phyloP scores from a whole-genome alignment of 495 filamentous ascomycete genomes.

The Penicillium ucsense region DNA sequence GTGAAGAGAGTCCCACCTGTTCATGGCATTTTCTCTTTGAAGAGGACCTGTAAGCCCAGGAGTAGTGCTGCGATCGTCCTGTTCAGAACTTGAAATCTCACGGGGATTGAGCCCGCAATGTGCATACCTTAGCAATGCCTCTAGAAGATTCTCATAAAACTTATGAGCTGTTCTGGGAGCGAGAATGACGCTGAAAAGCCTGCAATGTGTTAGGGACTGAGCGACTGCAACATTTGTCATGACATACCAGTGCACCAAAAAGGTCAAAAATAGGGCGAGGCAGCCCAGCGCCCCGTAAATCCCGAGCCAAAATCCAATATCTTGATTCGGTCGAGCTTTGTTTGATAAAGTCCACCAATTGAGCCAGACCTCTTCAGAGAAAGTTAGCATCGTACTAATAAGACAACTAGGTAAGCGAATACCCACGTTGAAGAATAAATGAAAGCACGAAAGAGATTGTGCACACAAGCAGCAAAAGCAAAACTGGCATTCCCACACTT shows the following conservation, averaged over 20 bases:
- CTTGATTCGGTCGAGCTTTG: conserved; percentile 15
- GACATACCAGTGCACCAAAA: conserved; percentile 8
- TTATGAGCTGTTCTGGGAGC: conserved; percentile 9
- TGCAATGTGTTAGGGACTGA: not conserved
- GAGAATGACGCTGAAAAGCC: conserved; percentile 13
- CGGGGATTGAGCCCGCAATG: too few species aligned
- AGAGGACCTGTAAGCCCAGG: not conserved
- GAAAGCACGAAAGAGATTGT: conserved; percentile 19
- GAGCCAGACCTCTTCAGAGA: conserved; percentile 20
- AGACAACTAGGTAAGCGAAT: not conserved
- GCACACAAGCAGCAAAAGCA: conserved; percentile 10
- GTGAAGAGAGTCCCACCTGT: conserved; percentile 3
- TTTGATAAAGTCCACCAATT: conserved; percentile 22
- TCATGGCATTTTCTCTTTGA: conserved; percentile 14
- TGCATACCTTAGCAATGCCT: conserved; percentile 12
- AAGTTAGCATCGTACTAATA: too few species aligned
- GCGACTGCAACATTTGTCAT: not conserved
- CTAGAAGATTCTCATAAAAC: conserved; percentile 13
- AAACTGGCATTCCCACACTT: conserved; percentile 20
- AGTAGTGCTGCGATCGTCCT: too few species aligned
- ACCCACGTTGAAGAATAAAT: conserved; percentile 12
- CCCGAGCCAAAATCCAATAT: conserved; percentile 22
- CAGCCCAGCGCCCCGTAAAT: conserved; percentile 10
- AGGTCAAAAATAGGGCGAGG: conserved; percentile 8
- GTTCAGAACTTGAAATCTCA: too few species aligned